Percentiles rank a stretch among this genome's conserved stretches.
Evolutionary conservation across 352 stramenopile genomes (phyloP).

Genomic region (Albugo laibachii): DNA sequence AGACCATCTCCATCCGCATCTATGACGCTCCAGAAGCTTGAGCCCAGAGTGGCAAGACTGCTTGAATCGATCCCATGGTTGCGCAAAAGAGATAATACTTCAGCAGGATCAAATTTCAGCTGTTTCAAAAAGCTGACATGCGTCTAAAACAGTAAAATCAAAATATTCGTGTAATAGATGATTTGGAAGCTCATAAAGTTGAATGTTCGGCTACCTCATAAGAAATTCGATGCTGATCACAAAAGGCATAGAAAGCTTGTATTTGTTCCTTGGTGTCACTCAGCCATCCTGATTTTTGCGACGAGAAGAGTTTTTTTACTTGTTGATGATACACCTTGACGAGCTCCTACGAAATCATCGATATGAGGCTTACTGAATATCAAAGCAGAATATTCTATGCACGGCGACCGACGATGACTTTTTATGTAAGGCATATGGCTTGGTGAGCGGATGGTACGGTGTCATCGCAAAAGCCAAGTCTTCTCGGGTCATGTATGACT

Average conservation of each 20-base stretch:
- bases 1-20: constrained; percentile 72
- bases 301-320: too few relatives aligned
- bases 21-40: constrained; percentile 72
- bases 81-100: constrained; percentile 67
- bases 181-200: too few relatives aligned
- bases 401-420: too few relatives aligned
- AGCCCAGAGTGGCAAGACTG: constrained; percentile 19
- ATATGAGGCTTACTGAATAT: too few relatives aligned
- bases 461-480: constrained; percentile 70
- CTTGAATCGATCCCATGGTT: constrained; percentile 3
- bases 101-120: constrained; percentile 63
- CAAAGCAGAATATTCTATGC: too few relatives aligned
- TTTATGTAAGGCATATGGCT: neutral
- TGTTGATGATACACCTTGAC: too few relatives aligned
- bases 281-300: too few relatives aligned
- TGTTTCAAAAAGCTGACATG: constrained; percentile 48
- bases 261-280: constrained; percentile 6
- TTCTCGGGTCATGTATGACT: constrained; percentile 67
- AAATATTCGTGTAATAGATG: too few relatives aligned
- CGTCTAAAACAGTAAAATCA: constrained; percentile 36
- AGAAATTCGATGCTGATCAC: constrained; percentile 29
- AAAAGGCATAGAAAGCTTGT: constrained; percentile 26
- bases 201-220: too few relatives aligned
- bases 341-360: too few relatives aligned
- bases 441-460: constrained; percentile 17